Evolutionary conservation across 306 rosid species (phyloP), one percentile per base, ranked within the genome.

Genomic region (Lagenaria siceraria): DNA sequence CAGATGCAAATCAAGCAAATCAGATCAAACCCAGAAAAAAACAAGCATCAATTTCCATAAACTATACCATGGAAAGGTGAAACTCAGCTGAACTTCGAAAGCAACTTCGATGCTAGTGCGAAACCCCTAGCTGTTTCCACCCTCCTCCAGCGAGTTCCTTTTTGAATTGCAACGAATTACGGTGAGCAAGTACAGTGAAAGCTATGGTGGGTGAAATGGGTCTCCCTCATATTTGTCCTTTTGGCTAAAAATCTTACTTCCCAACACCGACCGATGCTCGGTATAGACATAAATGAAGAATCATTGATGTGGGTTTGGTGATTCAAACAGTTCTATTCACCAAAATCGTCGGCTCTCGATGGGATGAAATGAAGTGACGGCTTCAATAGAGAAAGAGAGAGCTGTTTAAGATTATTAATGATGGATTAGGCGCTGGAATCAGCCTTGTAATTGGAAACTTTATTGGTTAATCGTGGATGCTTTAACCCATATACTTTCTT

Each of bases 31-130:
- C 88, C 82, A 75, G 51, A 31, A 56, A 62, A 75, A 33, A 80
- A 84, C 69, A 76, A 73, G 81, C 79, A 84, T 78, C 64, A 77
- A 82, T 63, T 78, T 70, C 75, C 48, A 22, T 42, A 62, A 78
- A 80, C 18, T 29, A 51, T 82, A 81, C 82, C 85, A 80, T 68
- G 22, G 10, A 70, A 46, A 43, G 38, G 25, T 25, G 60, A 10
- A 66, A 38, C 60, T 53, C 60, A 27, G 82, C 25, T 77, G 83
- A 80, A 73, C 60, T 78, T 76, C 51, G n/a, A 8, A 49, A 48
- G 81, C 79, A 22, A 49, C 82, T 82, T 79, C 55, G 81, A 72
- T 25, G 36, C 69, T 18, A 55, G 48, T 48, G 83, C 27, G n/a
- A 21, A 78, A 43, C 38, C 83, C 19, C 49, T 15, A 63, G 59